These are phyloP conservation scores for Fusarium sp. DNA, from an alignment of 2,329 filamentous ascomycete species.

Conservation along the genomic window DNA sequence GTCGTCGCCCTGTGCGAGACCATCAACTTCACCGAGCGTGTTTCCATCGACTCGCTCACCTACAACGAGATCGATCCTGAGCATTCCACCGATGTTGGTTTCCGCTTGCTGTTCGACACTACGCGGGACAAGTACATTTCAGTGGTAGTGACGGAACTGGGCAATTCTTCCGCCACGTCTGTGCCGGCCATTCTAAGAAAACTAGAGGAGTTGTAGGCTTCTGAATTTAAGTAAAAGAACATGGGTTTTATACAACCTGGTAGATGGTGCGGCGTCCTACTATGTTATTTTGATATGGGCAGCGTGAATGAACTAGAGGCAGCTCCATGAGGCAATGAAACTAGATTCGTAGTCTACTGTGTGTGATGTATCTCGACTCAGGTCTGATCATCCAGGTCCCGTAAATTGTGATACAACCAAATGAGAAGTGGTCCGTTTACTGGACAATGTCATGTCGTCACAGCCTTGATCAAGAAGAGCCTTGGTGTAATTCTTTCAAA, in stretches of 20 bases:
- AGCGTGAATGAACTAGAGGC: slow-evolving; percentile 27
- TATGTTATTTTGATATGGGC: slow-evolving; percentile 10
- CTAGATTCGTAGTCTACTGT: slow-evolving; percentile 10
- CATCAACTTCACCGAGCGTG: slow-evolving; percentile 90
- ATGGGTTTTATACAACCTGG: slow-evolving; percentile 28
- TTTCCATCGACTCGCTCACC: slow-evolving; percentile 92
- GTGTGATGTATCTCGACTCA: background rate
- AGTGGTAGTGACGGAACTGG: slow-evolving; percentile 92
- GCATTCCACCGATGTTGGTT: slow-evolving; percentile 71
- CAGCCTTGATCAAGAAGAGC: slow-evolving; percentile 20
- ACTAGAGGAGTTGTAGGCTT: slow-evolving; percentile 67
- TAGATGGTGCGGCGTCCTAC: slow-evolving; percentile 39
- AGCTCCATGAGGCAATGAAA: slow-evolving; percentile 26
- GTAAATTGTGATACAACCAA: background rate
- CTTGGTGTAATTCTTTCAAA: slow-evolving; percentile 34
- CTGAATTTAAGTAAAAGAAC: slow-evolving; percentile 28
- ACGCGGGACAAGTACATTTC: slow-evolving; percentile 90
- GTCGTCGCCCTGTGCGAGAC: slow-evolving; percentile 94
- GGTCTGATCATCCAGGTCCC: background rate
- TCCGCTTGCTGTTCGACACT: slow-evolving; percentile 88
- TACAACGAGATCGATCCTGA: slow-evolving; percentile 91
- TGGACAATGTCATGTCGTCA: slow-evolving; percentile 21
- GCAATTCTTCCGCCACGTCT: slow-evolving; percentile 86
- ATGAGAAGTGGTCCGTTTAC: background rate
- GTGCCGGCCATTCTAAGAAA: slow-evolving; percentile 77